Conservation (phyloP, 805 yeast species). For the Komagataella populi region DNA sequence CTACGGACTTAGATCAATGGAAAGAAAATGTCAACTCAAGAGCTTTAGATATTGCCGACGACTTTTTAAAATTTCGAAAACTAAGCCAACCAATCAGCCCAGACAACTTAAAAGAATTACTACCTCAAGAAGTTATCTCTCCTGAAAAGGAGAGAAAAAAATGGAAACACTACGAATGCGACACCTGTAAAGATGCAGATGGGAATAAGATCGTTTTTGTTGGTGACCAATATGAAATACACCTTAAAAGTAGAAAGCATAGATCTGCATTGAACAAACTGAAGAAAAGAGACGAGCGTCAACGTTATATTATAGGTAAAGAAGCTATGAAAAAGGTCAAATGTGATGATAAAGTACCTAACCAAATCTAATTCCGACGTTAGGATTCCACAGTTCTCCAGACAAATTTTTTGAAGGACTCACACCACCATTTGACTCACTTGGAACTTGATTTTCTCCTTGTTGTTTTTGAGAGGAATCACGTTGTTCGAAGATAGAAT, state of each 20-base stretch:
- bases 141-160: conserved; percentile 4
- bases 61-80: conserved; percentile 9
- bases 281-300: conserved; percentile 38
- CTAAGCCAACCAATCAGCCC: conserved; percentile 4
- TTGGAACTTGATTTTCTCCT: neutral
- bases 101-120: neutral
- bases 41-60: conserved; percentile 35
- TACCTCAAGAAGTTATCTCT: neutral
- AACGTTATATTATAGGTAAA: conserved; percentile 19
- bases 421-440: neutral
- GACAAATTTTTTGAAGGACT: neutral
- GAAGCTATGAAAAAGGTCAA: neutral
- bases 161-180: conserved; percentile 65
- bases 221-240: conserved; percentile 65
- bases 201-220: conserved; percentile 49
- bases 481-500: neutral
- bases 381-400: conserved; percentile 14
- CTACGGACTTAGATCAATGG: conserved; percentile 64
- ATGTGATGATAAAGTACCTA: neutral
- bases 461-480: neutral
- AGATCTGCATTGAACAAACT: conserved; percentile 33
- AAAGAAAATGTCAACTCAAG: conserved; percentile 33
- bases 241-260: conserved; percentile 58
- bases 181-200: conserved; percentile 39
- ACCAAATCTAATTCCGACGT: conserved; percentile 12